Evolutionary conservation across 495 filamentous ascomycete species (phyloP).

Genomic region (Geoglossum glabrum): DNA sequence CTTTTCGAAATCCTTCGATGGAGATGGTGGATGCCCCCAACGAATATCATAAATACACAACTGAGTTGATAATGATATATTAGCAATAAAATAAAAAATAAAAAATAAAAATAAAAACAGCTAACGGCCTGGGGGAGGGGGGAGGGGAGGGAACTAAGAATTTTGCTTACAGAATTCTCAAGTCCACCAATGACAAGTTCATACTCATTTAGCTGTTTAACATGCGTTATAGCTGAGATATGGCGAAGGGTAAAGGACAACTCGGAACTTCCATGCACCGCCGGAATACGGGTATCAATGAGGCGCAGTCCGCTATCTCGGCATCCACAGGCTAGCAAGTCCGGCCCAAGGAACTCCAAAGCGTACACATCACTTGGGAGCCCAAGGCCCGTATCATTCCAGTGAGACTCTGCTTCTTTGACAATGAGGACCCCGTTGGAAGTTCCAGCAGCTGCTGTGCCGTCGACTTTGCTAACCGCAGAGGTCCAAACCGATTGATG

Average conservation of each 20-base stretch:
- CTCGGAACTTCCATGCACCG: not conserved
- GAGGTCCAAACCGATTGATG: not conserved
- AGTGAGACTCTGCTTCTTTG: not conserved
- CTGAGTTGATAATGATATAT: not conserved
- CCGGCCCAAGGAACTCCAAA: constrained; percentile 12
- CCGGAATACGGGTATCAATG: not conserved
- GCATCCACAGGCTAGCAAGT: constrained; percentile 9
- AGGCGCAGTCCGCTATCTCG: constrained; percentile 9
- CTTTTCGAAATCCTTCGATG: not conserved
- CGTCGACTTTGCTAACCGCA: not conserved
- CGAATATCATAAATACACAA: constrained; percentile 16
- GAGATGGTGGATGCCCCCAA: not conserved
- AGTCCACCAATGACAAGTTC: constrained; percentile 12
- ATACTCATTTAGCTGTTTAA: constrained; percentile 9
- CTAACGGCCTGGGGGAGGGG: not conserved
- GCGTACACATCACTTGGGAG: constrained; percentile 10
- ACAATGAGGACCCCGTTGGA: not conserved
- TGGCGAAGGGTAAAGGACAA: constrained; percentile 7
- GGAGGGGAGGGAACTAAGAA: not conserved
- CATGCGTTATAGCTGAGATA: constrained; percentile 5
- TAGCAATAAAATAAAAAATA: too few species aligned
- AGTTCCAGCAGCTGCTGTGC: not conserved
- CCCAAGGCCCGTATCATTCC: not conserved
- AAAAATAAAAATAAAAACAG: not conserved
- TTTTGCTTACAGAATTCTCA: constrained; percentile 6